phyloP scores from a whole-genome alignment of 768 basidiomycete species.

The Dentipellis sp. region DNA sequence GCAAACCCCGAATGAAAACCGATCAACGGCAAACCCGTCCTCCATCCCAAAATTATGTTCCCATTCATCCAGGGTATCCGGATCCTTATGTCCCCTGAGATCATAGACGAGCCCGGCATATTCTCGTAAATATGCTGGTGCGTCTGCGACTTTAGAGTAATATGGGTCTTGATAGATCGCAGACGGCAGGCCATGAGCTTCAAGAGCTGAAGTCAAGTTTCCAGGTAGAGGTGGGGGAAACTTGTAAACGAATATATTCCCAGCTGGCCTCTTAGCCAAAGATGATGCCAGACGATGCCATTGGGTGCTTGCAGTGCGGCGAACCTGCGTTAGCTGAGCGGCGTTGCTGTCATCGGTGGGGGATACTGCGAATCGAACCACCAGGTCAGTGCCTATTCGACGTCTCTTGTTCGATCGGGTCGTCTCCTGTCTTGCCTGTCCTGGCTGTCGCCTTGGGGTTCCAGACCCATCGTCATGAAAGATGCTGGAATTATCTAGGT shows the following conservation, averaged over 20 bases:
- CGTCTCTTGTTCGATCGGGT: too few relatives aligned
- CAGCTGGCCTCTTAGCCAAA: constrained; percentile 19
- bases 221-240: constrained; percentile 40
- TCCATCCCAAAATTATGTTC: constrained; percentile 5
- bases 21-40: constrained; percentile 3
- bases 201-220: constrained; percentile 36
- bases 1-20: constrained; percentile 3
- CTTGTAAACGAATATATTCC: constrained; percentile 35
- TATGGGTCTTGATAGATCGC: constrained; percentile 71
- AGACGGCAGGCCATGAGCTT: constrained; percentile 37
- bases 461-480: too few relatives aligned
- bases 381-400: too few relatives aligned
- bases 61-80: constrained; percentile 58
- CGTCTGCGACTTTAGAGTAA: constrained; percentile 67
- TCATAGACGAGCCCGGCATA: constrained; percentile 74
- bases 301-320: constrained; percentile 1
- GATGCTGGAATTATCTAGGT: too few relatives aligned
- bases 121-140: constrained; percentile 58
- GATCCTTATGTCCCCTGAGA: constrained; percentile 54
- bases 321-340: too few relatives aligned
- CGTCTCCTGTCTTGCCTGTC: too few relatives aligned
- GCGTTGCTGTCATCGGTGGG: too few relatives aligned
- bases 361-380: too few relatives aligned
- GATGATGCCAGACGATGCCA: constrained; percentile 6
- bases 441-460: too few relatives aligned